Conservation (phyloP, 108 stramenopile species). For the Discostella stelligeroides region DNA sequence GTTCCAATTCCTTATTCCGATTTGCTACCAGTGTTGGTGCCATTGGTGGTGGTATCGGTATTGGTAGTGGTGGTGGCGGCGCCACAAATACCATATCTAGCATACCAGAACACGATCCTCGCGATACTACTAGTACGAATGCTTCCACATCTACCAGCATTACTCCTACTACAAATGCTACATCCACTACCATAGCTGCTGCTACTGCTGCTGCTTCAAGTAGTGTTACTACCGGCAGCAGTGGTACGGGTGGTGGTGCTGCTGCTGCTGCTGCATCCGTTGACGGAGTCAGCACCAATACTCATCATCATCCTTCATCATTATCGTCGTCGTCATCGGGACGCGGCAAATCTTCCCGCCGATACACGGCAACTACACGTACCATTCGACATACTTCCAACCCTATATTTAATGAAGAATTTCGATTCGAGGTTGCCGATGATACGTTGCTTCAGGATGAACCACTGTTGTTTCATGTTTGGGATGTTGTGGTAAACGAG, state of each 20-base stretch:
- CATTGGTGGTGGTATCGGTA: no score
- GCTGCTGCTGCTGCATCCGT: no score
- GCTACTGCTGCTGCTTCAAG: no score
- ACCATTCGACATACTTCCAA: slow-evolving; percentile 70
- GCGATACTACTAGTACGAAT: no score
- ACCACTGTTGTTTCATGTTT: slow-evolving; percentile 93
- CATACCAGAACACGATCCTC: no score
- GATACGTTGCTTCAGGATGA: slow-evolving; percentile 97
- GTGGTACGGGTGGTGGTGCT: no score
- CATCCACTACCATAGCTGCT: no score
- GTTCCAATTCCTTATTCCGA: neutral
- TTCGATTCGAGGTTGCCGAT: slow-evolving; percentile 94
- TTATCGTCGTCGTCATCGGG: no score
- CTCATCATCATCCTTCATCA: neutral
- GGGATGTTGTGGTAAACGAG: slow-evolving; percentile 70
- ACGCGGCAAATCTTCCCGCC: slow-evolving; percentile 55
- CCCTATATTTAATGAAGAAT: slow-evolving; percentile 94
- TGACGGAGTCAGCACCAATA: neutral
- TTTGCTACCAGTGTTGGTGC: neutral
- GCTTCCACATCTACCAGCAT: no score
- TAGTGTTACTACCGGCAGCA: no score
- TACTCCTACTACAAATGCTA: no score
- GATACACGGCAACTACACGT: slow-evolving; percentile 87
- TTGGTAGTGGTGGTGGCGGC: neutral
- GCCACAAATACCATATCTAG: no score